Base-by-base conservation (phyloP, 2,329 filamentous ascomycete genomes). In the Claviceps spartinae region DNA sequence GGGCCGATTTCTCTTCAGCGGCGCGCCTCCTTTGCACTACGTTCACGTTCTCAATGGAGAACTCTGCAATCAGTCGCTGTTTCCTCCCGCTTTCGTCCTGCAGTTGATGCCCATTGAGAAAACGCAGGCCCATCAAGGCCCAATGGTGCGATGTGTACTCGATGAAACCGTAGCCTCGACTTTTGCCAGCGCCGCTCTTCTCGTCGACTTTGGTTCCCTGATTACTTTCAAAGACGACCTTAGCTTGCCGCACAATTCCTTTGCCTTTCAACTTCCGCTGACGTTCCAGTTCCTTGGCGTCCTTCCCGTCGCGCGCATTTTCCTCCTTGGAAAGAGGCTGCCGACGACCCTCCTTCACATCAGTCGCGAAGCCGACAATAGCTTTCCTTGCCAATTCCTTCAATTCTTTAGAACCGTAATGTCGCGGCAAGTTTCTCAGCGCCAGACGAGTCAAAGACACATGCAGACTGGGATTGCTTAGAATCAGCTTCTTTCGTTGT, bases 41-140 rank as follows among this genome's bases (percentile, higher is more conserved):
- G 62, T 96, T 90, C 1, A 88, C 90, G 61, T 98, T 98, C 70
- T 98, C 93, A 65, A 98, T 95, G 20, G 93, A 89, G 65, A 98
- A 98, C 67, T 98, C 94, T 40, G 91, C 91, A 63, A 98, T 88
- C 49, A 98, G 71, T 13, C 93, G 78, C 68, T 93, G 90, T 65
- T 88, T 91, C 69, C 85, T 88, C 57, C 93, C 89, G 50, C 78
- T 69, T 24, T 73, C 69, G 56, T 76, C 79, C 61, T 77, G 72
- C 18, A 81, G 60, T 36, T 78, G 71, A 54, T 79, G 83, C 1
- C 91, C 90, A 65, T 98, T 98, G 53, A 98, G 76, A 82, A 88
- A 97, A 47, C 93, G 78, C 56, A 98, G 73, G 24, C 88, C 93
- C 88, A 97, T 97, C 41, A 98, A 76, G 14, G 93, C 93, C 75